These are phyloP conservation scores for Chlamydomonas reinhardtii DNA, from an alignment of 163 green algal genomes.

Conservation along the genomic window DNA sequence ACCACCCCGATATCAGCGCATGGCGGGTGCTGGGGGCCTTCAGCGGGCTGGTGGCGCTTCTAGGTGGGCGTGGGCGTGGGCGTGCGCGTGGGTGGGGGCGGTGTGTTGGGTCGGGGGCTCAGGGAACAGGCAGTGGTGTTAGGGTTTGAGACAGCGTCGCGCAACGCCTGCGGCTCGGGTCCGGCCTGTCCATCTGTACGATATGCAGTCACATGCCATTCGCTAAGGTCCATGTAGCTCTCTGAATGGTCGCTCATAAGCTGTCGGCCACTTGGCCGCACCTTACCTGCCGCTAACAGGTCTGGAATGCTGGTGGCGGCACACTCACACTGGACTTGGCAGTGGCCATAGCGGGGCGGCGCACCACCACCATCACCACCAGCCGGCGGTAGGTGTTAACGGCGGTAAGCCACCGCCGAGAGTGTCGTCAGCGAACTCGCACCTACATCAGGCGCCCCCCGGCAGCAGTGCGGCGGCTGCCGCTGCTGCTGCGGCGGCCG, in stretches of 20 bases:
- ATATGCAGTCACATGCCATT: too few species aligned
- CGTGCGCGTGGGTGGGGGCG: not conserved
- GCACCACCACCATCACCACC: conserved; percentile 31
- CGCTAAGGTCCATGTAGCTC: too few species aligned
- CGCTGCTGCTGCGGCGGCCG: conserved; percentile 13
- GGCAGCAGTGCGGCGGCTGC: not conserved
- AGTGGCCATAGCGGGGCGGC: too few species aligned
- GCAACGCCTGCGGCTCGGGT: too few species aligned
- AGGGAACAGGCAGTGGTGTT: too few species aligned
- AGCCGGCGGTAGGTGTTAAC: not conserved
- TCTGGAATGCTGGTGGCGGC: conserved; percentile 56
- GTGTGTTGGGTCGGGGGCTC: too few species aligned
- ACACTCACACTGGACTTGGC: not conserved
- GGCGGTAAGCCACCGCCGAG: not conserved
- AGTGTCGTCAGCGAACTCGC: too few species aligned
- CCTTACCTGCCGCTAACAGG: conserved; percentile 9
- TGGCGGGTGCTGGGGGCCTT: conserved; percentile 52
- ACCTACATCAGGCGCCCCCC: too few species aligned
- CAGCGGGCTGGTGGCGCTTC: conserved; percentile 46
- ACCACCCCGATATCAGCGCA: conserved; percentile 39
- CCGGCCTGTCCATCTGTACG: too few species aligned
- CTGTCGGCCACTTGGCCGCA: too few species aligned
- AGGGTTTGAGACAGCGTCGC: too few species aligned
- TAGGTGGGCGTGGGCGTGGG: not conserved
- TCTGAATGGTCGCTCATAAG: too few species aligned